Evolutionary conservation across 139 green algal genomes (phyloP), one percentile per base, ranked within the genome.

Genomic region (Yamagishiella unicocca): DNA sequence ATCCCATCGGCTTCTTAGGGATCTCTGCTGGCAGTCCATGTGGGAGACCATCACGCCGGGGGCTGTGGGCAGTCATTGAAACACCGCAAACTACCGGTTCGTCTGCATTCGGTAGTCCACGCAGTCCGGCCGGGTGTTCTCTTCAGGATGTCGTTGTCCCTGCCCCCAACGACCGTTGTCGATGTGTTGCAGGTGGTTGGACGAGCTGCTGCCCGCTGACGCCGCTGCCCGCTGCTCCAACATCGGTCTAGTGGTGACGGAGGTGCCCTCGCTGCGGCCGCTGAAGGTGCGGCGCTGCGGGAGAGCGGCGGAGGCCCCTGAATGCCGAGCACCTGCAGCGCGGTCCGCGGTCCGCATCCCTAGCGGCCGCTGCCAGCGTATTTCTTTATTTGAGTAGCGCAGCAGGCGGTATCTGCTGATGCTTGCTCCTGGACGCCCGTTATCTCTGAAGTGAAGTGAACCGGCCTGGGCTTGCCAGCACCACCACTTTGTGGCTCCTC

Each of bases 221-320:
- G 79, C 79, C 0, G 42, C 79, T n/a, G 19, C 40, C n/a, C 79
- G 61, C 38, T 85, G 79, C 79, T 14, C 40, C 40, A 25, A 77
- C 29, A 29, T 86, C 17, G 42, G 62, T 8, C 5, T 86, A 1
- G 80, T 86, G 62, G 80, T 75, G 17, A 85, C 79, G 31, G 43
- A 86, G 64, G 25, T 86, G 14, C 80, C 80, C 31, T 77, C 43
- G 5, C 80, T 86, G 42, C 62, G 33, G 61, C 79, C 79, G n/a
- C n/a, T 75, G 7, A 25, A 58, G 58, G 77, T 84, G 37, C 35
- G 74, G 6, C 17, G 38, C 2, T 37, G 19, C 25, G 40, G 38
- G 67, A n/a, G 12, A 33, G 21, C 14, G 58, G 14, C 19, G 58
- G 17, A 33, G 58, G 22, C 17, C 58, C 21, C 58, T 31, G 58